phyloP scores from a whole-genome alignment of 768 basidiomycete genomes.

The Pholiota conissans region DNA sequence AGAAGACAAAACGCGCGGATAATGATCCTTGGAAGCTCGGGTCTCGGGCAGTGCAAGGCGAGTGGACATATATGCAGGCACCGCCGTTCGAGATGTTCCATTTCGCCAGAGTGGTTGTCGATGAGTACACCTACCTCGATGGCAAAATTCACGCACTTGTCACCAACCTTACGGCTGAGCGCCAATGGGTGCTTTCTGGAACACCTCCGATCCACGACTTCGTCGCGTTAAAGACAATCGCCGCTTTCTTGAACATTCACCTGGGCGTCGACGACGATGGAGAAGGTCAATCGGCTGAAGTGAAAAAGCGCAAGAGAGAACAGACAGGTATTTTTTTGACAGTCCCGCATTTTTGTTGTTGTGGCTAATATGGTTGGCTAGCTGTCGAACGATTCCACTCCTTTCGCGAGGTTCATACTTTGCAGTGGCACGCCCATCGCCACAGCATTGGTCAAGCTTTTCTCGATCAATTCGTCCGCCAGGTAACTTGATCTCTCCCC shows the following conservation, averaged over 20 bases:
- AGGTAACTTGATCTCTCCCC: conserved; percentile 46
- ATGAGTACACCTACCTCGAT: conserved; percentile 92
- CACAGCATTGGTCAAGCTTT: conserved; percentile 81
- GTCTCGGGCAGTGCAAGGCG: conserved; percentile 55
- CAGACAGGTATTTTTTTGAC: conserved; percentile 65
- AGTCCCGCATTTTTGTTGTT: neutral
- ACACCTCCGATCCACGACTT: conserved; percentile 94
- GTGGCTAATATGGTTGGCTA: conserved; percentile 30
- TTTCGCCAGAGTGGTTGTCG: conserved; percentile 85
- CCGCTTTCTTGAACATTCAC: conserved; percentile 86
- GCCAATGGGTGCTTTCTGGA: conserved; percentile 95
- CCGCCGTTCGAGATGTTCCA: conserved; percentile 94
- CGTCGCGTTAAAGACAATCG: conserved; percentile 86
- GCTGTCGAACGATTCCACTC: conserved; percentile 94
- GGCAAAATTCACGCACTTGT: conserved; percentile 79
- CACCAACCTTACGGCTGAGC: conserved; percentile 71
- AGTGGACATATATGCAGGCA: conserved; percentile 79
- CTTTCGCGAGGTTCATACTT: conserved; percentile 90
- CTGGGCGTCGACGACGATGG: conserved; percentile 89
- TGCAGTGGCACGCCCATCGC: conserved; percentile 91
- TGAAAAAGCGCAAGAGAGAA: conserved; percentile 80
- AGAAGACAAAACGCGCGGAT: conserved; percentile 64
- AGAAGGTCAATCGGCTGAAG: conserved; percentile 71
- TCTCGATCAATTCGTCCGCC: conserved; percentile 79
- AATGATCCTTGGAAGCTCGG: conserved; percentile 81